A percentile compares a stretch with the other conserved stretches of the same genome.
phyloP scores from a whole-genome alignment of 768 basidiomycete genomes.

The Leccinum pellstonianum region DNA sequence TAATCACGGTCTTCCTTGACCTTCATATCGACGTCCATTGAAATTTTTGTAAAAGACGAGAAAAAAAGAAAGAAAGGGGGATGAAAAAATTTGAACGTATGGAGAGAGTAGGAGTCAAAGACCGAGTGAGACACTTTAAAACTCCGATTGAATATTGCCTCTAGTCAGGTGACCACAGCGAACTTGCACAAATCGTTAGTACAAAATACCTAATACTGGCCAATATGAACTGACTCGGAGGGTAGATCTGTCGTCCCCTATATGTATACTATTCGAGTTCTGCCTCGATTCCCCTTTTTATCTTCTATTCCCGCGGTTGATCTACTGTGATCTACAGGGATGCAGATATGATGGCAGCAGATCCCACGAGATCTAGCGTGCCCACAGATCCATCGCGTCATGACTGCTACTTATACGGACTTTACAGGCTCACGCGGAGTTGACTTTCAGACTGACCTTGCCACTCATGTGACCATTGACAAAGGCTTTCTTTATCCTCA shows the following conservation, averaged over 20 bases:
- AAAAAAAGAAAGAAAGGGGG: slow-evolving; percentile 1
- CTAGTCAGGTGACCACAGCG: slow-evolving; percentile 19
- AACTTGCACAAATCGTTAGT: background rate
- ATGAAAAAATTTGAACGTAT: background rate
- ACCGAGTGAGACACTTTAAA: slow-evolving; percentile 4
- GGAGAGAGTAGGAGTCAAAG: slow-evolving; percentile 15
- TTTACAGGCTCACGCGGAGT: slow-evolving; percentile 6
- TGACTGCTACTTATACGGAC: background rate
- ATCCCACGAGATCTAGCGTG: background rate
- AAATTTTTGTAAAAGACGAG: background rate
- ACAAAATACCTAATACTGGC: too few relatives aligned
- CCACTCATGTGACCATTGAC: slow-evolving; percentile 6
- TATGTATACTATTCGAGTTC: background rate
- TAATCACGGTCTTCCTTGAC: slow-evolving; percentile 72
- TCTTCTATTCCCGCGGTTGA: background rate
- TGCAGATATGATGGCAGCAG: background rate
- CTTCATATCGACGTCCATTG: slow-evolving; percentile 85
- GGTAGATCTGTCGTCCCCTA: background rate
- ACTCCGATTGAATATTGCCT: slow-evolving; percentile 19
- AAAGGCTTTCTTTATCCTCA: slow-evolving; percentile 2
- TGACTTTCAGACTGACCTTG: background rate
- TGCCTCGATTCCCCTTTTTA: background rate
- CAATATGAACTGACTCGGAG: background rate
- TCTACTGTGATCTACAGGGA: background rate
- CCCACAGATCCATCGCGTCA: background rate